Percentiles rank a stretch among this genome's conserved stretches.
Conservation (phyloP, 2,329 filamentous ascomycete genomes). For the Sporothrix pseudoabietina region DNA sequence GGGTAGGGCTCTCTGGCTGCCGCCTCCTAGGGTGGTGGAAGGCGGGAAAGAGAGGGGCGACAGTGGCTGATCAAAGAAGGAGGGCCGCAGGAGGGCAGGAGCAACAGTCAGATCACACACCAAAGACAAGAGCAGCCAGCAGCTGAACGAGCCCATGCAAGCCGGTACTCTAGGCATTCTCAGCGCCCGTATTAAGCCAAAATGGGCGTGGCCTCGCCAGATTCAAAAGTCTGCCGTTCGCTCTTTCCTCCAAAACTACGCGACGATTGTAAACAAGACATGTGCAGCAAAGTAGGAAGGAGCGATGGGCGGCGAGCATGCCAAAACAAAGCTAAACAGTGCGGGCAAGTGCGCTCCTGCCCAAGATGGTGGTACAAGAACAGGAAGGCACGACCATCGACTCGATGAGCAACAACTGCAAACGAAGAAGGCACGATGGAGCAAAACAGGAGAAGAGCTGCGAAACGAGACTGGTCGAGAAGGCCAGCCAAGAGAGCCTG, state of each 20-base stretch:
- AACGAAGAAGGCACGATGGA: neutral
- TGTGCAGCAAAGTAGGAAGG: neutral
- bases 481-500: neutral
- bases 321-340: constrained; percentile 14
- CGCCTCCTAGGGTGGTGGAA: constrained; percentile 21
- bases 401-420: neutral
- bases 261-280: constrained; percentile 22
- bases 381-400: constrained; percentile 3
- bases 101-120: constrained; percentile 11
- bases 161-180: constrained; percentile 10
- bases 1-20: constrained; percentile 23
- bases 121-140: neutral
- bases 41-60: constrained; percentile 24
- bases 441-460: neutral
- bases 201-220: neutral
- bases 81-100: constrained; percentile 10
- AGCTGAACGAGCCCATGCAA: constrained; percentile 5
- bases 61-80: constrained; percentile 17
- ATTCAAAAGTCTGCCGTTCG: constrained; percentile 1
- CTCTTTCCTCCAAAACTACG: constrained; percentile 1
- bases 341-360: neutral
- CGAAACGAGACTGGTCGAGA: neutral
- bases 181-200: constrained; percentile 6
- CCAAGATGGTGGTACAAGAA: neutral
- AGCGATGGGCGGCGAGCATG: constrained; percentile 4